Base-by-base conservation (phyloP, 106 monocot species). In the Apostasia shenzhenica region DNA sequence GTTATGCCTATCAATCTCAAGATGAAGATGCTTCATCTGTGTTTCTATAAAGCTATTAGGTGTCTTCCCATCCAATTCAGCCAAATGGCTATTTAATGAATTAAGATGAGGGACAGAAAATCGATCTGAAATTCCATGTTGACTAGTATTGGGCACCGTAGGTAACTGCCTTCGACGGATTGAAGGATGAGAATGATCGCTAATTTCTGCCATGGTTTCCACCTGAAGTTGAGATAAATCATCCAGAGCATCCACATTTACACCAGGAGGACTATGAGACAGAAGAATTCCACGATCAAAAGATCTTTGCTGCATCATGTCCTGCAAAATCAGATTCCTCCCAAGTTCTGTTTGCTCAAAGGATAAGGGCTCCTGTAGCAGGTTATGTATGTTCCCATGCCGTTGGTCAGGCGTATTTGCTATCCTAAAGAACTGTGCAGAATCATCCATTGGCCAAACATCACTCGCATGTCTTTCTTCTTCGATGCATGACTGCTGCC, bases 401-500 rank as follows among this genome's bases (percentile, higher is more conserved):
- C 48, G 41, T 57, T 78, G 83, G 44, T 89, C 75, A 3, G 72
- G 70, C 57, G 63, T 61, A 59, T 83, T 48, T 62, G 77, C 51
- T 56, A 60, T 45, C 53, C 81, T 82, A 37, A 82, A 57, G 61
- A 88, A 88, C 48, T 88, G 94, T 42, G 80, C 83, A 68, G 81
- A 61, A 66, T 89, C 92, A 69, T 84, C 87, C 54, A 83, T 69
- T 2, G 90, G 66, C 91, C 91, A 91, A 5, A 69, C 73, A 14
- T 80, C 82, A 45, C 91, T 75, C 63, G 71, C 66, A 72, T 80
- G 84, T 43, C 85, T 81, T 44, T 86, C 88, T 68, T 26, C 26
- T 26, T 26, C 26, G 26, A 26, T 26, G 26, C 26, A 26, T 26
- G 26, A 26, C 26, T 26, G 26, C 26, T 26, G 26, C 26, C 26